Evolutionary conservation across 352 stramenopile genomes (phyloP).

Genomic region (Poterioochromonas sp.): DNA sequence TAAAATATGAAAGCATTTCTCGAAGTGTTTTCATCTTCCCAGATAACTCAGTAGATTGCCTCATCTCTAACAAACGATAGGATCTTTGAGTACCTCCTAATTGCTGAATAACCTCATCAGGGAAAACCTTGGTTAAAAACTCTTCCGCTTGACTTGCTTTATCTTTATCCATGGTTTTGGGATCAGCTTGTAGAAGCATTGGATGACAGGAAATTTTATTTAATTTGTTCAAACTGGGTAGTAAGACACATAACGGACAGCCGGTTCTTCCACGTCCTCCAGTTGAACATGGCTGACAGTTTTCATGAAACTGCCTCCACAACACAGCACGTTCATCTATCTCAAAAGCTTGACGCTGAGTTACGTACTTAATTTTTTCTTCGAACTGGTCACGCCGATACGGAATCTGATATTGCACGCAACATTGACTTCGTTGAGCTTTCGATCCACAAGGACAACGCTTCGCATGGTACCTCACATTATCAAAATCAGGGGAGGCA

Average conservation of each 20-base stretch:
- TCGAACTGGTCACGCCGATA: not conserved
- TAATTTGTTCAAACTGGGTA: conserved; percentile 42
- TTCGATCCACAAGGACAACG: conserved; percentile 36
- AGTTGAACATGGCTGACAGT: conserved; percentile 33
- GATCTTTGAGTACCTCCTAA: conserved; percentile 20
- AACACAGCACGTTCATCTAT: conserved; percentile 42
- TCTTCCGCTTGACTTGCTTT: not conserved
- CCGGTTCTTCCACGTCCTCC: not conserved
- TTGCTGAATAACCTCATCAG: not conserved
- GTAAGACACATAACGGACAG: conserved; percentile 44
- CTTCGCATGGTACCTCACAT: conserved; percentile 37
- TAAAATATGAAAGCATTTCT: conserved; percentile 33
- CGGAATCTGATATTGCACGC: conserved; percentile 3
- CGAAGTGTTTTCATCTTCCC: conserved; percentile 40
- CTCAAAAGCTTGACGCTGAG: not conserved
- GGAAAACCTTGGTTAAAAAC: conserved; percentile 11
- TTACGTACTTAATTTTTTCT: too few relatives aligned
- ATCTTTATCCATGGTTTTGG: conserved; percentile 12
- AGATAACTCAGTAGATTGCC: conserved; percentile 9
- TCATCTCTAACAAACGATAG: not conserved
- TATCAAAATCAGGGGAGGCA: conserved; percentile 46
- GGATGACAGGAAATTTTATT: conserved; percentile 49
- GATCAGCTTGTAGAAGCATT: conserved; percentile 43
- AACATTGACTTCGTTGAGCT: conserved; percentile 27
- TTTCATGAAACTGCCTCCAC: conserved; percentile 37